phyloP scores from a whole-genome alignment of 148 eudicot genomes.

The Talinum fruticosum region DNA sequence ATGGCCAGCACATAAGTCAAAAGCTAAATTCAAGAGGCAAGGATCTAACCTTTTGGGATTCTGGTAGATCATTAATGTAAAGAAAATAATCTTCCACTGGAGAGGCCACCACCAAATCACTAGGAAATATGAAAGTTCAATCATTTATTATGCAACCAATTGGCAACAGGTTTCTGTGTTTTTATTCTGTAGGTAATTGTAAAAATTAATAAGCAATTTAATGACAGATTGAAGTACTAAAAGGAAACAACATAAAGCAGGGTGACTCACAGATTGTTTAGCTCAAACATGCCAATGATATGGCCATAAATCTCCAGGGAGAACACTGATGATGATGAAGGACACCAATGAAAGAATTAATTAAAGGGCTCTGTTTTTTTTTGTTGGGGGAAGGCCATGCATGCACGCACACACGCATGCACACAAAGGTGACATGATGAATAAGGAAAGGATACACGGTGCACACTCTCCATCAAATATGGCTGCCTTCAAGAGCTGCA shows the following conservation, averaged over 20 bases:
- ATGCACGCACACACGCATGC: background rate
- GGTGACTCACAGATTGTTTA: conserved; percentile 30
- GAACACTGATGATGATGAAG: too few species aligned
- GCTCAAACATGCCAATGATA: too few species aligned
- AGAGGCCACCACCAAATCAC: conserved; percentile 95
- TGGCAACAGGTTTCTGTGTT: background rate
- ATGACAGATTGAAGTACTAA: background rate
- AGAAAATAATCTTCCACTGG: conserved; percentile 95
- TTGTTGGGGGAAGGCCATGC: too few species aligned
- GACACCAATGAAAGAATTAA: too few species aligned
- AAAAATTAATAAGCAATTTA: background rate
- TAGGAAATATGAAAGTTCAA: conserved; percentile 30
- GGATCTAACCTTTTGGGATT: conserved; percentile 54
- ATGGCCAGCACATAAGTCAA: background rate
- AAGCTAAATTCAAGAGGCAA: background rate
- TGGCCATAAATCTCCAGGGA: too few species aligned
- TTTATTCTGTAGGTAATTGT: background rate
- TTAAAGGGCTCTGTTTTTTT: too few species aligned
- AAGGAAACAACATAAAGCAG: conserved; percentile 2
- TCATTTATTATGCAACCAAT: conserved; percentile 10
- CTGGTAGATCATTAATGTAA: conserved; percentile 71
- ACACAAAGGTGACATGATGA: background rate
- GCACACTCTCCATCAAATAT: conserved; percentile 81
- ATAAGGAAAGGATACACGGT: conserved; percentile 70
- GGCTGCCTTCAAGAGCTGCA: conserved; percentile 81